A percentile compares a stretch with the other conserved stretches of the same genome.
Evolutionary conservation across 1,284 basidiomycete species (phyloP).

Genomic region (Fomitiporia mediterranea): DNA sequence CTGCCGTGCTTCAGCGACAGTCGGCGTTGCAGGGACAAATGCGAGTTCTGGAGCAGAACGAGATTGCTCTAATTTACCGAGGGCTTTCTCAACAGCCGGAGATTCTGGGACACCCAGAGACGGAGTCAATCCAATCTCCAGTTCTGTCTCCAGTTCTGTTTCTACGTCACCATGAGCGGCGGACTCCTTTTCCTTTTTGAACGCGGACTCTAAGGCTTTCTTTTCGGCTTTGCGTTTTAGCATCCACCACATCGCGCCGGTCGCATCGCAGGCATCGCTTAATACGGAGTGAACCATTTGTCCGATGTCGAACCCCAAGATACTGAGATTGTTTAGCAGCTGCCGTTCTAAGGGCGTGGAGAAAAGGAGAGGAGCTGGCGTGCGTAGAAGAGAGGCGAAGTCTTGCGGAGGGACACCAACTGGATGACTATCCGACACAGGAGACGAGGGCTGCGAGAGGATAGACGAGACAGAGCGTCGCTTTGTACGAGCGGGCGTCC

Average conservation of each 20-base stretch:
- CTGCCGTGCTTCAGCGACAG: slow-evolving; percentile 34
- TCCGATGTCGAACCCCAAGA: slow-evolving; percentile 86
- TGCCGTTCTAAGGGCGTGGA: slow-evolving; percentile 79
- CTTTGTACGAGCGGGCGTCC: slow-evolving; percentile 93
- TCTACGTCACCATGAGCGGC: slow-evolving; percentile 25
- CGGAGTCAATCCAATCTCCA: slow-evolving; percentile 1
- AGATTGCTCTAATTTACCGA: slow-evolving; percentile 21
- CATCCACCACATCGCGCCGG: slow-evolving; percentile 97
- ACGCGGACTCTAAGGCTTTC: slow-evolving; percentile 44
- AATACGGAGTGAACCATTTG: slow-evolving; percentile 93
- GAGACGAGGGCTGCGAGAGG: slow-evolving; percentile 55
- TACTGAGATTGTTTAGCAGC: slow-evolving; percentile 71
- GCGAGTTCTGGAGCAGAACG: slow-evolving; percentile 53
- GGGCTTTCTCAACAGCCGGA: slow-evolving; percentile 27
- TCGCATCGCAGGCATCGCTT: slow-evolving; percentile 88
- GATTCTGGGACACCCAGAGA: slow-evolving; percentile 9
- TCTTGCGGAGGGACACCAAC: slow-evolving; percentile 48
- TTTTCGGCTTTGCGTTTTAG: slow-evolving; percentile 76
- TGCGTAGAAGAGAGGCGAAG: slow-evolving; percentile 69
- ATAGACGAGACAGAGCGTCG: slow-evolving; percentile 88
- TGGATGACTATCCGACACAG: slow-evolving; percentile 43
- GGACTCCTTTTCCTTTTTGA: slow-evolving; percentile 24
- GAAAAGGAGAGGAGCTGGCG: slow-evolving; percentile 77
- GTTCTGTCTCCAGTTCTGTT: slow-evolving; percentile 24
- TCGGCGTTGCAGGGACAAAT: slow-evolving; percentile 71